Evolutionary conservation across 352 stramenopile genomes (phyloP).

Genomic region (Saprolegnia parasitica): DNA sequence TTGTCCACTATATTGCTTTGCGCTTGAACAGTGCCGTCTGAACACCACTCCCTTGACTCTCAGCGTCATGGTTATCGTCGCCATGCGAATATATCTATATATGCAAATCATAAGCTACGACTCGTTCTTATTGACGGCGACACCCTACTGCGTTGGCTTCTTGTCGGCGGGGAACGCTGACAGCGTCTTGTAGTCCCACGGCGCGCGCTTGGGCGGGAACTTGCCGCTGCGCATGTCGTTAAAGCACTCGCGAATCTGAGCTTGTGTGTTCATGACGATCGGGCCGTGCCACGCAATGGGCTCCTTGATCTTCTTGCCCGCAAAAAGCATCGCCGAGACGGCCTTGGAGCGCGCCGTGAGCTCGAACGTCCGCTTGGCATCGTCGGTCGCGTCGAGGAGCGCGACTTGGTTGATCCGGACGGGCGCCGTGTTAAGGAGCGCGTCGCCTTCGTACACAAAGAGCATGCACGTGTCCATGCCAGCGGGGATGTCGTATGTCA

Average conservation of each 20-base stretch:
- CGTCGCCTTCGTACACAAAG: conserved; percentile 21
- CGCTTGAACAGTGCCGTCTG: too few species aligned
- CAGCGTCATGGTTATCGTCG: neutral
- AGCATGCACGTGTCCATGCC: conserved; percentile 22
- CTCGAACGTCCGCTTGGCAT: conserved; percentile 24
- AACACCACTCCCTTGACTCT: too few species aligned
- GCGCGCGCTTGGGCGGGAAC: conserved; percentile 40
- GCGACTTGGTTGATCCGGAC: conserved; percentile 21
- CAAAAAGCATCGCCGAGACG: conserved; percentile 36
- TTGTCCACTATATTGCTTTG: too few species aligned
- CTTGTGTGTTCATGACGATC: conserved; percentile 45
- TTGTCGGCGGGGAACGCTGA: conserved; percentile 19
- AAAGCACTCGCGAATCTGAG: conserved; percentile 35
- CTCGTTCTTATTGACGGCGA: neutral
- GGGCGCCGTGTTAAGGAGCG: neutral
- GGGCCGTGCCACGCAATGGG: conserved; percentile 41
- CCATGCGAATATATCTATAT: neutral
- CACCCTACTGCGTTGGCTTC: neutral
- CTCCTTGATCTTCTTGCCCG: conserved; percentile 41
- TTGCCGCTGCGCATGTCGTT: conserved; percentile 33
- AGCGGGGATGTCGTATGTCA: conserved; percentile 4
- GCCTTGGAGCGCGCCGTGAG: conserved; percentile 16
- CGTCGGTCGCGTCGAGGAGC: conserved; percentile 31
- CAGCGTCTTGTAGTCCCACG: conserved; percentile 40
- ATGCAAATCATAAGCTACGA: neutral